Evolutionary conservation across 1,139 yeast species (phyloP), one percentile per base, ranked within the genome.

Genomic region (Lodderomyces jiufengensis): DNA sequence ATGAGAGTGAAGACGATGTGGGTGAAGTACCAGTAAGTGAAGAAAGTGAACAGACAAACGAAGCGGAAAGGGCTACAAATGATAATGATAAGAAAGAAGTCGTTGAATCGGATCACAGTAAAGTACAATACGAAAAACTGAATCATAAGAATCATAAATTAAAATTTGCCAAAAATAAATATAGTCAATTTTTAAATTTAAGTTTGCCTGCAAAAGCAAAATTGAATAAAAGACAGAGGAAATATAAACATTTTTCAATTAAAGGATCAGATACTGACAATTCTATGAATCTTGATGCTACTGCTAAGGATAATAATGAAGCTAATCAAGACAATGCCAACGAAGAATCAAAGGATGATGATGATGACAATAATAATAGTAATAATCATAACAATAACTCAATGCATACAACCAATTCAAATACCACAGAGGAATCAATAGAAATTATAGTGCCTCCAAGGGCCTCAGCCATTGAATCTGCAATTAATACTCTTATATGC

Each of bases 401-500:
- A 7, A 11, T 33, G 3, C 31, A 27, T 16, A 11, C 22, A 5
- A 28, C 24, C 8, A 15, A 12, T 15, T 25, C 35, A 5, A 29
- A 20, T 9, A 12, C 40, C 3, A 21, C 27, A 2, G 21, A 24
- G 9, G 42, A 39, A 23, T 24, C 50, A 37, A 31, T 40, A 34
- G 26, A 49, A 41, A 33, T 55, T 41, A 27, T 55, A 14, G 56
- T 68, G 3, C 76, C 75, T 0, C 73, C 75, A 3, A 61, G 65
- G 41, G 73, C 76, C 0, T 64, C 71, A 1, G 64, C 71, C 1
- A 58, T 70, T 3, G 74, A 66, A 39, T 65, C 72, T 6, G 75
- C 75, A 3, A 45, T 70, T 13, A 64, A 55, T 42, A 57, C 72
- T 1, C 43, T 70, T 2, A 44, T 70, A n/a, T 62, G 70, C 39